These are phyloP conservation scores for Stagonosporopsis chrysanthemi DNA, from an alignment of 2,329 filamentous ascomycete genomes.

Conservation along the genomic window DNA sequence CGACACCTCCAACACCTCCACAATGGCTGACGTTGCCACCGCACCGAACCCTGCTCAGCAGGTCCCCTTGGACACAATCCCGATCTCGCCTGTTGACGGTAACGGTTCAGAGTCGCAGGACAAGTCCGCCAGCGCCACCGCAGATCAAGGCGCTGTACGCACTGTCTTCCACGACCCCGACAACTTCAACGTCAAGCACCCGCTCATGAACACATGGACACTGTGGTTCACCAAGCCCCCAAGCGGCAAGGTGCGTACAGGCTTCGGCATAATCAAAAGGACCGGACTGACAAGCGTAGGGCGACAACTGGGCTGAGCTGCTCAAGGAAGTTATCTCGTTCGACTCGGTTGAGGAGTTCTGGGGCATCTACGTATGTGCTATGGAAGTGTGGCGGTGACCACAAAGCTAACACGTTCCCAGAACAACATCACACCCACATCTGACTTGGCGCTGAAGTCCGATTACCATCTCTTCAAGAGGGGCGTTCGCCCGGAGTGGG, in stretches of 20 bases:
- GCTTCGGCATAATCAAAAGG: not conserved
- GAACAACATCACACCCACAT: conserved; percentile 99
- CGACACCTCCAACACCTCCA: conserved; percentile 19
- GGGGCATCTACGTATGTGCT: conserved; percentile 92
- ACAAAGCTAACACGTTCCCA: conserved; percentile 52
- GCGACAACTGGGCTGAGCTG: conserved; percentile 98
- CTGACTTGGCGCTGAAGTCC: conserved; percentile 94
- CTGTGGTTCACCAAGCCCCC: conserved; percentile 99
- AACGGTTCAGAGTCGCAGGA: conserved; percentile 53
- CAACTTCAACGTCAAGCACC: conserved; percentile 99
- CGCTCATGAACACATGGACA: conserved; percentile 96
- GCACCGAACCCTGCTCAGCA: conserved; percentile 54
- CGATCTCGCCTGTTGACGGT: conserved; percentile 60
- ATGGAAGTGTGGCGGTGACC: not conserved
- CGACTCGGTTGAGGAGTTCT: conserved; percentile 98
- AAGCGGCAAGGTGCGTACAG: conserved; percentile 78
- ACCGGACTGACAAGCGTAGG: conserved; percentile 60
- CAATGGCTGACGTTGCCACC: conserved; percentile 49
- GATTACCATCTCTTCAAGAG: conserved; percentile 99
- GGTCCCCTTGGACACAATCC: conserved; percentile 63
- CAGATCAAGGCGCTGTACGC: conserved; percentile 67
- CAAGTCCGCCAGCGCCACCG: conserved; percentile 51
- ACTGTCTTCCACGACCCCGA: conserved; percentile 98
- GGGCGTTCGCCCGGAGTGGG: conserved; percentile 96
- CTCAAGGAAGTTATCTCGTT: conserved; percentile 99